phyloP scores from a whole-genome alignment of 192 early-diverging fungal genomes.

The Lunasporangiospora selenospora region DNA sequence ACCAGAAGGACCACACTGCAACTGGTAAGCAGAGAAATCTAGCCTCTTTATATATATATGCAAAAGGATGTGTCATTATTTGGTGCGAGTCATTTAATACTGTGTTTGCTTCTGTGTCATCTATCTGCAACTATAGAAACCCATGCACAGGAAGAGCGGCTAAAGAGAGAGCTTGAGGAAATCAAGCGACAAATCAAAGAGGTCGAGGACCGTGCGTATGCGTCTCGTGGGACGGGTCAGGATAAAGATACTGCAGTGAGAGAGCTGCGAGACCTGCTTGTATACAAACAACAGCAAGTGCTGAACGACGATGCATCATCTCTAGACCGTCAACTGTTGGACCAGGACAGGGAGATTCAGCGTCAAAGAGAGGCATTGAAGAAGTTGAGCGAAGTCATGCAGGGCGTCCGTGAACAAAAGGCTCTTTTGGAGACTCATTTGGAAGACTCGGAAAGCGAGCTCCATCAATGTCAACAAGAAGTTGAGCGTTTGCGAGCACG shows the following conservation, averaged over 20 bases:
- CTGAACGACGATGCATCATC: constrained; percentile 53
- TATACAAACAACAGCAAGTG: constrained; percentile 61
- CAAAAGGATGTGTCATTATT: too few relatives aligned
- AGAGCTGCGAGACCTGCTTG: constrained; percentile 58
- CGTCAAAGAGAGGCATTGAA: constrained; percentile 53
- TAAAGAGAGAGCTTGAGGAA: constrained; percentile 52
- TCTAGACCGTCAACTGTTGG: constrained; percentile 44
- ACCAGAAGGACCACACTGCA: constrained; percentile 20
- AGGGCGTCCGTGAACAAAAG: constrained; percentile 57
- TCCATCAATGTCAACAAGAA: constrained; percentile 51
- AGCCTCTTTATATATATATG: too few relatives aligned
- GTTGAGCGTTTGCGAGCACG: constrained; percentile 20
- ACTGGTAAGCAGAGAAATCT: too few relatives aligned
- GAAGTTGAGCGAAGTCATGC: constrained; percentile 53
- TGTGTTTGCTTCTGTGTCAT: too few relatives aligned
- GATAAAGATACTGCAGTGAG: constrained; percentile 23
- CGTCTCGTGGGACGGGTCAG: constrained; percentile 17
- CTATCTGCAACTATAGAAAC: too few relatives aligned
- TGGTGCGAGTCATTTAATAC: too few relatives aligned
- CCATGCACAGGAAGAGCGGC: constrained; percentile 53
- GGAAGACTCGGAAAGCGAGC: constrained; percentile 54
- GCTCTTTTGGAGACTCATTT: constrained; percentile 53
- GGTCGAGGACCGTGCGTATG: constrained; percentile 46
- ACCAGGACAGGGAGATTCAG: constrained; percentile 59
- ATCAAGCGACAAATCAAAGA: constrained; percentile 56